Percentiles rank a stretch among this genome's conserved stretches.
Evolutionary conservation across 305 asterid genomes (phyloP).

Genomic region (Ilex paraguariensis): DNA sequence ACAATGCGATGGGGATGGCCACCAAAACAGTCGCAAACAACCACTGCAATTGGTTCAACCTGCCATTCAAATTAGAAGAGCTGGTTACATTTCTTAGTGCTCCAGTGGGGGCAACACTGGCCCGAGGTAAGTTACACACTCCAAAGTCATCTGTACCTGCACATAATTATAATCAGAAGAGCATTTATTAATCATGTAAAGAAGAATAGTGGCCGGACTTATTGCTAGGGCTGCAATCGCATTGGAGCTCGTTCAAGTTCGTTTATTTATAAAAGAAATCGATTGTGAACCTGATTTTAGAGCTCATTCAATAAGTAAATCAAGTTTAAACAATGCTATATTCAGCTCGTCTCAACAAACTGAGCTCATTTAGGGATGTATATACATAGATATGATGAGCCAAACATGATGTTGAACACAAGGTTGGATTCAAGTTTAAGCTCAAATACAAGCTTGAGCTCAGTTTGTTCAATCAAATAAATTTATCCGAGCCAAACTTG

Average conservation of each 20-base stretch:
- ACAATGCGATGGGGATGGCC: conserved; percentile 23
- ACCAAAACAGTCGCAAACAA: conserved; percentile 18
- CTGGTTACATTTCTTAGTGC: conserved; percentile 30
- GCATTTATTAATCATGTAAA: not conserved
- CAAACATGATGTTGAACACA: not conserved
- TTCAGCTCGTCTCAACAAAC: too few species aligned
- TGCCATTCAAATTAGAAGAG: conserved; percentile 24
- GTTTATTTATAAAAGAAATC: too few species aligned
- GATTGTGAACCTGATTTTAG: too few species aligned
- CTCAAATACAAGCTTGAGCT: too few species aligned
- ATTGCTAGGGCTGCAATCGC: too few species aligned
- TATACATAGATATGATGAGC: not conserved
- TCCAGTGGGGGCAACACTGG: conserved; percentile 30
- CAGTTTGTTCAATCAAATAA: not conserved
- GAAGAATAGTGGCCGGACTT: too few species aligned
- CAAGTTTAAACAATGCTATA: too few species aligned
- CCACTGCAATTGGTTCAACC: conserved; percentile 34
- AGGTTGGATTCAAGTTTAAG: not conserved
- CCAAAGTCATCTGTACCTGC: conserved; percentile 72
- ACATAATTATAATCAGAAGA: not conserved
- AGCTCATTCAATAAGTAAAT: too few species aligned
- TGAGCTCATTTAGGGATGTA: too few species aligned
- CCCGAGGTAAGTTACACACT: conserved; percentile 48
- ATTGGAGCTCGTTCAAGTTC: too few species aligned
- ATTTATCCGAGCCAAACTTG: too few species aligned